Evolutionary conservation across 306 rosid genomes (phyloP).

Genomic region (Cyamopsis tetragonoloba): DNA sequence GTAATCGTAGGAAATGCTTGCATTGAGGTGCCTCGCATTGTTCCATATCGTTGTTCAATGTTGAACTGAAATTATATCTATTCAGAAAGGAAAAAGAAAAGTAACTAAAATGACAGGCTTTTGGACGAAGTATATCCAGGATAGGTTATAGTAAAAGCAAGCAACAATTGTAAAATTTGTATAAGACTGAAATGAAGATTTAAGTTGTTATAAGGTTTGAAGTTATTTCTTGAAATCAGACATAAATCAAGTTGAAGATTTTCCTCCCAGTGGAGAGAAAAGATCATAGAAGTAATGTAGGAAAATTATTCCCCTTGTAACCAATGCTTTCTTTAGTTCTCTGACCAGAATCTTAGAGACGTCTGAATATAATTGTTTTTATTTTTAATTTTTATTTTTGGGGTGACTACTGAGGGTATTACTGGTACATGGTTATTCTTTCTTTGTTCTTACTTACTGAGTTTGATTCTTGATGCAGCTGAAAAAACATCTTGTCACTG

Average conservation of each 20-base stretch:
- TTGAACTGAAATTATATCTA: constrained; percentile 3
- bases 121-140: neutral
- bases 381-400: neutral
- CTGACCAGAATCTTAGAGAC: neutral
- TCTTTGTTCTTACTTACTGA: constrained; percentile 11
- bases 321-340: constrained; percentile 13
- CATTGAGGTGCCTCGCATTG: constrained; percentile 61
- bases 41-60: constrained; percentile 20
- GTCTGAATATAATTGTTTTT: neutral
- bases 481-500: constrained; percentile 83
- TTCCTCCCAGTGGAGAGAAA: neutral
- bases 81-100: neutral
- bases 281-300: constrained; percentile 1
- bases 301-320: neutral
- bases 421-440: neutral
- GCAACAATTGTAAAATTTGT: neutral
- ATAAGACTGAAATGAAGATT: neutral
- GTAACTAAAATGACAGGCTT: neutral
- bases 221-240: neutral
- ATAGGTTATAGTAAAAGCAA: neutral
- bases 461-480: constrained; percentile 53
- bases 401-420: neutral
- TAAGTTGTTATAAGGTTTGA: neutral
- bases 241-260: neutral
- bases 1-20: constrained; percentile 75